Base-by-base conservation (phyloP, 140 eudicot genomes). In the Eryngium alpinum region DNA sequence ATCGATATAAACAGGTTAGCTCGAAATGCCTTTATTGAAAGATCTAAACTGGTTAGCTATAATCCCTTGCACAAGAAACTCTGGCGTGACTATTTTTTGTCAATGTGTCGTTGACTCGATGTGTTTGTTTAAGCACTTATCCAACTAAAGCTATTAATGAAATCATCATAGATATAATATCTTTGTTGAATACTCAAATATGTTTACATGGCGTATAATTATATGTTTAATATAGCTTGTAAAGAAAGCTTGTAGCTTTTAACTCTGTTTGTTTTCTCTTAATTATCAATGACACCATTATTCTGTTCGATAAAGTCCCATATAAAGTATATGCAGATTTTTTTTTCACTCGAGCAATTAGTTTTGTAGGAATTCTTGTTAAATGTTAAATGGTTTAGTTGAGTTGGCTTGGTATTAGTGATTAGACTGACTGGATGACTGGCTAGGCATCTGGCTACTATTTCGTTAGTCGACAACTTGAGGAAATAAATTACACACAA, bases 1-100 rank as follows among this genome's bases (percentile, higher is more conserved):
- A 89, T 94, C 53, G 74, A 87, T 79, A 84, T 92, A 29, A 92
- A 94, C 90, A 92, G 98, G 98, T 94, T 77, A 88, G 81, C 66
- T 69, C n/a, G 46, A n/a, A 70, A 24, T 44, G 70, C 79, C 79
- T 75, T 49, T 53, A 16, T 17, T 70, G 11, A 0, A 49, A 33
- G 49, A 32, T 86, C 27, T 4, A 15, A 79, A 72, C 33, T n/a
- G 32, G 71, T 65, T n/a, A 19, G 72, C 38, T 28, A 9, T 25
- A 24, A n/a, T 66, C 34, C 38, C n/a, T 72, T 3, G 11, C 10
- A 34, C 25, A 27, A 21, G 15, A 74, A 46, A 6, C n/a, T 25
- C n/a, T 13, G 60, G 19, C 10, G 24, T 46, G 6, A 25, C 15
- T 49, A n/a, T 75, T 29, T 43, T 33, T 43, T 75, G 34, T 31